Percentiles rank a stretch among this genome's conserved stretches.
Conservation (phyloP, 257 asterid species). For the Plantago ovata region DNA sequence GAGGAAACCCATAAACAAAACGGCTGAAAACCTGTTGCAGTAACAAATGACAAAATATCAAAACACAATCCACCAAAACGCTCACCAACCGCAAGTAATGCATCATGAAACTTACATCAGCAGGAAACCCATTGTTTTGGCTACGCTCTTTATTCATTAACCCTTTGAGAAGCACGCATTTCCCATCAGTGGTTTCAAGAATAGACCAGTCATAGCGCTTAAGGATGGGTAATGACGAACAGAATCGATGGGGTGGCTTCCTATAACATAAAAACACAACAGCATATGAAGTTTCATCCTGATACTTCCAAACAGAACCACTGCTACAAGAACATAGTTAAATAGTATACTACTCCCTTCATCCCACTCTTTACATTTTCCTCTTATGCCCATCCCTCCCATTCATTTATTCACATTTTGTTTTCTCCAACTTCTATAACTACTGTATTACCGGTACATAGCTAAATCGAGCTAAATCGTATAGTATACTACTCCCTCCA, state of each 20-base stretch:
- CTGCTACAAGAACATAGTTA: too few relatives aligned
- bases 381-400: too few relatives aligned
- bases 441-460: too few relatives aligned
- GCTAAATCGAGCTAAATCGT: too few relatives aligned
- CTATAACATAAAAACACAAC: constrained; percentile 31
- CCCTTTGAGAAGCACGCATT: constrained; percentile 48
- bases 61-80: constrained; percentile 11
- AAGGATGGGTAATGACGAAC: constrained; percentile 67
- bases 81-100: constrained; percentile 12
- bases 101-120: constrained; percentile 45
- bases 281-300: too few relatives aligned
- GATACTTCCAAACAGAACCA: too few relatives aligned
- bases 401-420: too few relatives aligned
- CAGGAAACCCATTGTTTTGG: constrained; percentile 59
- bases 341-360: too few relatives aligned
- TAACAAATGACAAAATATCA: constrained; percentile 19
- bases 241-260: constrained; percentile 53
- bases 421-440: too few relatives aligned
- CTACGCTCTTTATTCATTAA: constrained; percentile 59
- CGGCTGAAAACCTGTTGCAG: constrained; percentile 51
- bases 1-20: constrained; percentile 73
- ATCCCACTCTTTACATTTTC: too few relatives aligned
- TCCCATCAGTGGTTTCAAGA: constrained; percentile 70
- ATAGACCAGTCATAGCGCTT: constrained; percentile 47
- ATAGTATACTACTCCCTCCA: too few relatives aligned